Evolutionary conservation across 2,329 filamentous ascomycete species (phyloP).

Genomic region (Cordyceps farinosa): DNA sequence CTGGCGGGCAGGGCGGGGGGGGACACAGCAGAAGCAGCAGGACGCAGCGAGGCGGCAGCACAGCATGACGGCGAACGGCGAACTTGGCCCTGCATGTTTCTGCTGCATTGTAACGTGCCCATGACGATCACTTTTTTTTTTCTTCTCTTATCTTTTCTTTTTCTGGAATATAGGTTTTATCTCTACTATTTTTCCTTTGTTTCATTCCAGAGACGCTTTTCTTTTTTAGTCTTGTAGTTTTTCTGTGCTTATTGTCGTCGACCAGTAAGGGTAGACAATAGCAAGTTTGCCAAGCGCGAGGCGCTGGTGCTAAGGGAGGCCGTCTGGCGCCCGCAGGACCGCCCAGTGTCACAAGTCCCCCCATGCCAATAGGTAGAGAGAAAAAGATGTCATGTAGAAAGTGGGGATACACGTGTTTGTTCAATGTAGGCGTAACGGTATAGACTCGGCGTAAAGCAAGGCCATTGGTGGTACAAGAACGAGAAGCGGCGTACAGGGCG

Average conservation of each 20-base stretch:
- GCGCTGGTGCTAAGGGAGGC: too few species aligned
- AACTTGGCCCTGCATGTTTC: background rate
- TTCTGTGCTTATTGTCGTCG: too few species aligned
- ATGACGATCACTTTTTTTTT: background rate
- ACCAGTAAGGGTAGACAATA: background rate
- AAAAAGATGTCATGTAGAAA: background rate
- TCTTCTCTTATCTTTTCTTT: background rate
- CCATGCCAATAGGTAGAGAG: background rate
- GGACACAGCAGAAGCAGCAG: too few species aligned
- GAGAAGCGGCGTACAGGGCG: background rate
- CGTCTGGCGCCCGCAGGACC: too few species aligned
- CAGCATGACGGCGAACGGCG: background rate
- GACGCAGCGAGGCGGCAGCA: too few species aligned
- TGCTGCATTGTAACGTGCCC: constrained; percentile 2
- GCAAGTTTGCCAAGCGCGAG: too few species aligned
- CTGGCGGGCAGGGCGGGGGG: background rate
- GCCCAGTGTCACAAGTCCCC: background rate
- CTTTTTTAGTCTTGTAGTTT: background rate
- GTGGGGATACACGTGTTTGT: background rate
- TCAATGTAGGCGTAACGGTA: background rate
- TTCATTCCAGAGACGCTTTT: background rate
- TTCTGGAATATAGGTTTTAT: background rate
- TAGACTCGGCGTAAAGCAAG: background rate
- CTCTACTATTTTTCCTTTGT: background rate
- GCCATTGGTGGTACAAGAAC: background rate